These are phyloP conservation scores for Suillus alpinus DNA, from an alignment of 768 basidiomycete species.

Conservation along the genomic window DNA sequence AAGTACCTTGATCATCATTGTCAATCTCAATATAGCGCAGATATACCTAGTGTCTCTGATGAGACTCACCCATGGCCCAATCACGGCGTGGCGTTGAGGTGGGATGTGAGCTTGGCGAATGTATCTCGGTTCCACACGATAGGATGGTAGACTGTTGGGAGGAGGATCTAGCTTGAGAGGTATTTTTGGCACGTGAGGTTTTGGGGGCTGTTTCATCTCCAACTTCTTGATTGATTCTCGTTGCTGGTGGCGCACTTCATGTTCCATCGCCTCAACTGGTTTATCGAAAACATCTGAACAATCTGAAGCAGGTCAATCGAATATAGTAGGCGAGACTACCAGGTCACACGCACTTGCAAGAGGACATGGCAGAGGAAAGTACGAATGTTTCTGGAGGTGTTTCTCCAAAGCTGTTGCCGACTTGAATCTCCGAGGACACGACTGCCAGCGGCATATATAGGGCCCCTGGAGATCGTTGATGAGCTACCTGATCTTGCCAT, in stretches of 20 bases:
- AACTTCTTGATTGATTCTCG: conserved; percentile 12
- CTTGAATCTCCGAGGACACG: conserved; percentile 47
- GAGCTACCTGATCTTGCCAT: conserved; percentile 5
- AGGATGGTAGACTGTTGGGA: conserved; percentile 48
- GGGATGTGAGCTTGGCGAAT: conserved; percentile 47
- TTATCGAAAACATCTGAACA: conserved; percentile 50
- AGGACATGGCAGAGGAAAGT: conserved; percentile 27
- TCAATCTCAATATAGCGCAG: conserved; percentile 5
- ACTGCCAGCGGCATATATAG: conserved; percentile 54
- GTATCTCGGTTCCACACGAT: conserved; percentile 44
- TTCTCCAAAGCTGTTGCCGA: conserved; percentile 33
- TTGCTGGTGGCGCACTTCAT: conserved; percentile 39
- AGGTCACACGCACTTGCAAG: conserved; percentile 38
- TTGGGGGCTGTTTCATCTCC: conserved; percentile 27
- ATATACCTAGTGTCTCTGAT: neutral
- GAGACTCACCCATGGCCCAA: conserved; percentile 54
- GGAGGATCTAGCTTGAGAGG: conserved; percentile 33
- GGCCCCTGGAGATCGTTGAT: conserved; percentile 27
- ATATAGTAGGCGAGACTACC: neutral
- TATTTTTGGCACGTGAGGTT: conserved; percentile 32
- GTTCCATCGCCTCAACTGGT: conserved; percentile 49
- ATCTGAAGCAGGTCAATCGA: conserved; percentile 33
- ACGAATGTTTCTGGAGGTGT: conserved; percentile 54
- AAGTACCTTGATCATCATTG: conserved; percentile 36
- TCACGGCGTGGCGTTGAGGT: conserved; percentile 44